These are phyloP conservation scores for Cryoendolithus antarcticus DNA, from an alignment of 2,329 filamentous ascomycete genomes.

Conservation along the genomic window DNA sequence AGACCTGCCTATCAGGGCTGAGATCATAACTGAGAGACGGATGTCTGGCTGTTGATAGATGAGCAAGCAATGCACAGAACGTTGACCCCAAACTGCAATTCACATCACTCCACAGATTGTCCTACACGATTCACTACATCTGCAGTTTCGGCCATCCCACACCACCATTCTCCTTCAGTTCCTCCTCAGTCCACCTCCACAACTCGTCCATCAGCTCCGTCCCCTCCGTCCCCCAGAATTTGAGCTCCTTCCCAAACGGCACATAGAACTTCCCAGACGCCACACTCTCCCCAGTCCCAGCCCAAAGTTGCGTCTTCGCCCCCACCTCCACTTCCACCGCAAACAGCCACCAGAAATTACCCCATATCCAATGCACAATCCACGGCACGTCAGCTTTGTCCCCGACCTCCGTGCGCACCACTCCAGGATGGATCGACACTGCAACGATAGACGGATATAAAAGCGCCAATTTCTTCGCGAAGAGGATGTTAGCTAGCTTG, in stretches of 20 bases:
- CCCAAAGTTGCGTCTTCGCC: conserved; percentile 32
- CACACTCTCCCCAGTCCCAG: conserved; percentile 26
- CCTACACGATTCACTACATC: too few relatives aligned
- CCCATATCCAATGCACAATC: conserved; percentile 1
- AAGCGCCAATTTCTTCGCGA: conserved; percentile 28
- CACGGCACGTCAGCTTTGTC: conserved; percentile 8
- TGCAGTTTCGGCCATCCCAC: conserved; percentile 1
- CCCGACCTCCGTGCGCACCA: conserved; percentile 33
- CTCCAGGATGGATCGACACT: conserved; percentile 37
- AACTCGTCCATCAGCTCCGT: conserved; percentile 20
- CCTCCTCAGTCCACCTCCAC: conserved; percentile 27
- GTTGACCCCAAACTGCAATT: too few relatives aligned
- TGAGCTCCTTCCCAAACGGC: conserved; percentile 21
- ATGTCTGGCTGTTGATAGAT: too few relatives aligned
- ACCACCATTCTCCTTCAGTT: conserved; percentile 10
- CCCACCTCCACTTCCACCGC: conserved; percentile 17
- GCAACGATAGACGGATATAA: conserved; percentile 34
- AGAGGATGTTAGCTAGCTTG: conserved; percentile 41
- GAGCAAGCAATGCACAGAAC: too few relatives aligned
- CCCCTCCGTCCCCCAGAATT: conserved; percentile 10
- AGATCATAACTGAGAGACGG: too few relatives aligned
- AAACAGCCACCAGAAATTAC: conserved; percentile 8
- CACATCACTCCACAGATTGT: too few relatives aligned
- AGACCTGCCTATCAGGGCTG: too few relatives aligned
- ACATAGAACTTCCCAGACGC: conserved; percentile 33